Evolutionary conservation across 345 rosid genomes (phyloP), one percentile per base, ranked within the genome.

Genomic region (Pistacia vera): DNA sequence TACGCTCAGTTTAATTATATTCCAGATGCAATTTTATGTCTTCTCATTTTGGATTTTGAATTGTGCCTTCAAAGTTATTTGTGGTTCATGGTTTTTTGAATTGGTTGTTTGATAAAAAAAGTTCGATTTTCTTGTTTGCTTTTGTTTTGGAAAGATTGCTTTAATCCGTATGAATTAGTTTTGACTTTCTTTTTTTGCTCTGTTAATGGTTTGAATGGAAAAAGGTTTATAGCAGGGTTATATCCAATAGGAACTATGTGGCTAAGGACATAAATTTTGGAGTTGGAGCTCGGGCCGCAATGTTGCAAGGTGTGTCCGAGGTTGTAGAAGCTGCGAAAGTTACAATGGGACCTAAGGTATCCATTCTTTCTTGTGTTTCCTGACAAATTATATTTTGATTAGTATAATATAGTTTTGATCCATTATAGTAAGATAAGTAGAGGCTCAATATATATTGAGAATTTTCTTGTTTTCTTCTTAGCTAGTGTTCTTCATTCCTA

Each of bases 331-430:
- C 99, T 63, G 99, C 93, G 8, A 95, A 93, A 85, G 97, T 90
- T 76, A 93, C 99, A 0, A 95, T 95, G 99, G 99, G 99, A 30
- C 99, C 98, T 8, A 90, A 91, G 98, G 97, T 95, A 82, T 3
- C 44, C 7, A 3, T 41, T 41, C 44, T 41, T 41, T 41, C 44
- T 5, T 41, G 6, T 3, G 7, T 41, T 41, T 41, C 44, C 9
- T 41, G 44, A 41, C 5, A 52, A 52, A 52, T 52, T 2, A 52
- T 52, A 16, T 14, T 52, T 2, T 17, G 4, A 1, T 52, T 52
- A 52, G 16, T 14, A 52, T 52, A 52, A 52, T 14, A 52, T 14
- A 52, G 17, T 12, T 52, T 52, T 52, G 57, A 52, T 12, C 57
- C 4, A 4, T 14, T 12, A 14, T 14, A 52, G 2, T 12, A 4